phyloP scores from a whole-genome alignment of 2,329 filamentous ascomycete species.

The Westerdykella aurantiaca region DNA sequence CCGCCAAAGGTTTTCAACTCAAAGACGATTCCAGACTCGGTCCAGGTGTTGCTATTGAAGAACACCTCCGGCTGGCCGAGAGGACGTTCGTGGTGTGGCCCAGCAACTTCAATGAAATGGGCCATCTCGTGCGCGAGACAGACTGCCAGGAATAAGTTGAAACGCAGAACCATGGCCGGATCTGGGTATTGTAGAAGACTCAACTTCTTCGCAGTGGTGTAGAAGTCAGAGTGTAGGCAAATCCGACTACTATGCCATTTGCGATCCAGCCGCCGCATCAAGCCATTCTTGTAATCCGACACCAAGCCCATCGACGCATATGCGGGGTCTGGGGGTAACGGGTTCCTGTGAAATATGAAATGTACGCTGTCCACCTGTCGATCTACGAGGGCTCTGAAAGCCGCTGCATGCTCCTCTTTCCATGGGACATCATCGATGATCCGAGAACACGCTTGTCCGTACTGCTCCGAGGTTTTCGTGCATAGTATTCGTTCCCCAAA shows the following conservation, averaged over 20 bases:
- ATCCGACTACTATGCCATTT: slow-evolving; percentile 36
- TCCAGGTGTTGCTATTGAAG: slow-evolving; percentile 37
- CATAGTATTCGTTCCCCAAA: slow-evolving; percentile 33
- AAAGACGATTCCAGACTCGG: slow-evolving; percentile 37
- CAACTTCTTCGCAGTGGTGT: slow-evolving; percentile 37
- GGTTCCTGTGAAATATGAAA: slow-evolving; percentile 36
- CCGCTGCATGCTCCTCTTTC: slow-evolving; percentile 25
- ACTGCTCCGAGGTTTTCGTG: slow-evolving; percentile 23
- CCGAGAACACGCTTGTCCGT: slow-evolving; percentile 31
- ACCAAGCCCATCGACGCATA: slow-evolving; percentile 37
- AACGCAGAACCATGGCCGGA: slow-evolving; percentile 37
- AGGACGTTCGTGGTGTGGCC: slow-evolving; percentile 32
- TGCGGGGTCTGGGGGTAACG: slow-evolving; percentile 30
- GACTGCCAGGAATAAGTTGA: slow-evolving; percentile 37
- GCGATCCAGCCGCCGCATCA: slow-evolving; percentile 30
- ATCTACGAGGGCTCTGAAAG: slow-evolving; percentile 27
- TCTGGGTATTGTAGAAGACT: slow-evolving; percentile 34
- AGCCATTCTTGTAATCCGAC: slow-evolving; percentile 33
- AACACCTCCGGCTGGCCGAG: slow-evolving; percentile 35
- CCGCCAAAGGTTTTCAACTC: slow-evolving; percentile 37
- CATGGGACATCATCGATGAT: slow-evolving; percentile 33
- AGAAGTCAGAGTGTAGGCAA: slow-evolving; percentile 37
- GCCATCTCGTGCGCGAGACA: slow-evolving; percentile 37
- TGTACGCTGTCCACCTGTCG: slow-evolving; percentile 34
- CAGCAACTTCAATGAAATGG: slow-evolving; percentile 38